Percentiles rank a stretch among this genome's conserved stretches.
Conservation (phyloP, 805 yeast species). For the Candida methanosorbosa region DNA sequence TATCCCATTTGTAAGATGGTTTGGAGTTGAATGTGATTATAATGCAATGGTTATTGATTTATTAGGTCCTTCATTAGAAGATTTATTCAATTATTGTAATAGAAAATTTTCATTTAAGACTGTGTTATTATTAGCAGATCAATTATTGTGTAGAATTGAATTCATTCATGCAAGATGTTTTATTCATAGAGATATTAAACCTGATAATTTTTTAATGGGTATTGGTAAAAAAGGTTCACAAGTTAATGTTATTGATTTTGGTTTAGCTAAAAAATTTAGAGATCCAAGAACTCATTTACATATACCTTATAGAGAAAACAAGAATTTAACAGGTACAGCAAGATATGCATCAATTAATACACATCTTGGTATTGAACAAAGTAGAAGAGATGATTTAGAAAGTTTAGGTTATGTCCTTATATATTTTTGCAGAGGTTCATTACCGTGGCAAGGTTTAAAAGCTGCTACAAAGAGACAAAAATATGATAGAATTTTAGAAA, state of each 20-base stretch:
- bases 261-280: slow-evolving; percentile 86
- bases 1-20: slow-evolving; percentile 94
- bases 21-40: slow-evolving; percentile 92
- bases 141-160: slow-evolving; percentile 87
- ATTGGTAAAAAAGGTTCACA: slow-evolving; percentile 92
- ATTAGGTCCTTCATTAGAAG: slow-evolving; percentile 92
- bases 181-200: slow-evolving; percentile 77
- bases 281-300: slow-evolving; percentile 92
- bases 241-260: slow-evolving; percentile 90
- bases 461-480: slow-evolving; percentile 97
- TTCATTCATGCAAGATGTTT: slow-evolving; percentile 93
- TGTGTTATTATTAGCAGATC: slow-evolving; percentile 87
- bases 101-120: slow-evolving; percentile 91
- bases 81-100: slow-evolving; percentile 91
- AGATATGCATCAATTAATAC: slow-evolving; percentile 94
- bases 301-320: slow-evolving; percentile 93
- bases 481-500: slow-evolving; percentile 92
- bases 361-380: slow-evolving; percentile 94
- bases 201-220: slow-evolving; percentile 81
- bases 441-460: slow-evolving; percentile 98
- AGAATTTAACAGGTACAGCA: slow-evolving; percentile 95
- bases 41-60: slow-evolving; percentile 96
- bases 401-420: slow-evolving; percentile 90
- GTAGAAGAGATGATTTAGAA: slow-evolving; percentile 94
- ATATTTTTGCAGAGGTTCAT: slow-evolving; percentile 89